A percentile compares a stretch with the other conserved stretches of the same genome.
Conservation (phyloP, 768 basidiomycete genomes). For the Hygrocybe punicea region DNA sequence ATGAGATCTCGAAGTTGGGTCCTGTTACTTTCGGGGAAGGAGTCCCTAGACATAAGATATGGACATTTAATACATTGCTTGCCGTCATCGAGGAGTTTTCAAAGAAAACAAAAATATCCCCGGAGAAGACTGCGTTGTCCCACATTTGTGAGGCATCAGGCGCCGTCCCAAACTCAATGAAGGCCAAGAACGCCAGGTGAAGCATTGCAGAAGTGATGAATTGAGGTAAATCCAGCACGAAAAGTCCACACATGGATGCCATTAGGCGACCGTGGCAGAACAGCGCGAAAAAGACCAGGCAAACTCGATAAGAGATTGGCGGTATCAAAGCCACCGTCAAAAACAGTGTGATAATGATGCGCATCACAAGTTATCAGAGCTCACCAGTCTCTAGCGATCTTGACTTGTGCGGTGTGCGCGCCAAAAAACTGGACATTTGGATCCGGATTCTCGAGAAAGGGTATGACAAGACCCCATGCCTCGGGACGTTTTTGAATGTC, state of each 20-base stretch:
- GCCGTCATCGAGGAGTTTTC: not conserved
- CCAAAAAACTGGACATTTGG: constrained; percentile 92
- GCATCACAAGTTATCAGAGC: constrained; percentile 15
- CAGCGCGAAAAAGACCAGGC: not conserved
- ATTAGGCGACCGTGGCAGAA: too few species aligned
- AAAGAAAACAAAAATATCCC: not conserved
- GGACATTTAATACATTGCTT: not conserved
- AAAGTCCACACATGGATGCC: too few species aligned
- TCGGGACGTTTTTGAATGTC: constrained; percentile 73
- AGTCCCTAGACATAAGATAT: constrained; percentile 50
- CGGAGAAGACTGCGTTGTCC: not conserved
- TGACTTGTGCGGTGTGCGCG: constrained; percentile 90
- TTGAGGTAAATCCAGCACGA: too few species aligned
- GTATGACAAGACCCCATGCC: constrained; percentile 82
- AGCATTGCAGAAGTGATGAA: too few species aligned
- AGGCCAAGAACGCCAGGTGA: too few species aligned
- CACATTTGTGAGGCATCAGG: too few species aligned
- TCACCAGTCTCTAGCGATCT: constrained; percentile 90
- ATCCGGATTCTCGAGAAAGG: constrained; percentile 67
- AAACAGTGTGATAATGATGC: not conserved
- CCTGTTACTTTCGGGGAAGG: constrained; percentile 61
- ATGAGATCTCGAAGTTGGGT: constrained; percentile 60
- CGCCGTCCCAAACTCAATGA: too few species aligned
- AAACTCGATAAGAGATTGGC: not conserved
- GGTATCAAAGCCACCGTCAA: not conserved